A percentile compares a stretch with the other conserved stretches of the same genome.
phyloP scores from a whole-genome alignment of 2,329 filamentous ascomycete genomes.

The Penicillium sp. region DNA sequence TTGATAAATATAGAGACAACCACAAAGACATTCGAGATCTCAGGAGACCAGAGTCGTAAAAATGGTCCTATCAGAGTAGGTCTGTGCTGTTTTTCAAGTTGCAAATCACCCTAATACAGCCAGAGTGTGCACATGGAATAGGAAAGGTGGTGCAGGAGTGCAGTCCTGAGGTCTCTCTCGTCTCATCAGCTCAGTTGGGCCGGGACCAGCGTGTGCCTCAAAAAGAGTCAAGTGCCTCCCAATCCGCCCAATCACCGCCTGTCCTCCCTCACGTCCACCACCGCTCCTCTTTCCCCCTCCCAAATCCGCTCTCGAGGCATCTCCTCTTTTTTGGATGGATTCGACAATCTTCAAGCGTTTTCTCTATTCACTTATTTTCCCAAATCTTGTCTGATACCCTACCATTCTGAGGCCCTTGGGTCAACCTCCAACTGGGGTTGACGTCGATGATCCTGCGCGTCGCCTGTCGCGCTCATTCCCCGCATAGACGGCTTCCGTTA shows the following conservation, averaged over 20 bases:
- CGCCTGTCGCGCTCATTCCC: slow-evolving; percentile 26
- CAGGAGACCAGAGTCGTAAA: not conserved
- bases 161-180: no score
- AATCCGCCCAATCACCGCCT: slow-evolving; percentile 30
- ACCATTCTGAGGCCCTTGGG: not conserved
- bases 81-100: no score
- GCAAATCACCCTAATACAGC: no score
- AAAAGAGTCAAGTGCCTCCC: slow-evolving; percentile 2
- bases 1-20: not conserved
- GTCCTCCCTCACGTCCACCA: slow-evolving; percentile 11
- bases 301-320: slow-evolving; percentile 8
- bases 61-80: no score
- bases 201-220: no score
- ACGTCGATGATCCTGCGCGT: slow-evolving; percentile 27
- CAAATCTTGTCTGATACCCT: not conserved
- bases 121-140: no score
- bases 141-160: no score
- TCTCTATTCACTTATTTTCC: slow-evolving; percentile 1
- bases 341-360: not conserved
- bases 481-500: slow-evolving; percentile 25
- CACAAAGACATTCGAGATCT: not conserved
- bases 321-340: slow-evolving; percentile 4
- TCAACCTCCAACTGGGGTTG: slow-evolving; percentile 22
- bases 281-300: slow-evolving; percentile 9
- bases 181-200: no score